Evolutionary conservation across 2,329 filamentous ascomycete genomes (phyloP).

Genomic region (Calonectria pseudoturangicola): DNA sequence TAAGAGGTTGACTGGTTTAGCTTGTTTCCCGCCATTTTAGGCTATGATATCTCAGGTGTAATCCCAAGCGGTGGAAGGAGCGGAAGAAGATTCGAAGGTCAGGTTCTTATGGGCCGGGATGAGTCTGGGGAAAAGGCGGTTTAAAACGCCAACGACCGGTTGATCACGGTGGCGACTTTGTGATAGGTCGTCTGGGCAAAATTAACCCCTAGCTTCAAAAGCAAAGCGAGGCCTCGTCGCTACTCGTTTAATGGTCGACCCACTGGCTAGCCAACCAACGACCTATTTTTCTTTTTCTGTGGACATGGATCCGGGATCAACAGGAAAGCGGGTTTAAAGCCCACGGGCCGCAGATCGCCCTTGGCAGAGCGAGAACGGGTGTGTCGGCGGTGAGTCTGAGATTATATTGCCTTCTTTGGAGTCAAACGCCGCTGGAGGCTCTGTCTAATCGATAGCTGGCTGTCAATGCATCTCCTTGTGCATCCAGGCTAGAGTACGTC

Average conservation of each 20-base stretch:
- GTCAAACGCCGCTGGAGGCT: neutral
- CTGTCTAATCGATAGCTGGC: neutral
- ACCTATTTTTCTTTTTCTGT: constrained; percentile 18
- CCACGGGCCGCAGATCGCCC: constrained; percentile 22
- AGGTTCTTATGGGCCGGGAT: neutral
- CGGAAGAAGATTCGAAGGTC: neutral
- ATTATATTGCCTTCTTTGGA: constrained; percentile 18
- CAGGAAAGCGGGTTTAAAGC: neutral
- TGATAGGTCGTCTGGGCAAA: constrained; percentile 12
- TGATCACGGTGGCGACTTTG: constrained; percentile 14
- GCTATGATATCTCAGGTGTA: neutral
- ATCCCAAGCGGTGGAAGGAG: neutral
- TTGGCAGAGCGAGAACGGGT: neutral
- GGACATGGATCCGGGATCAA: constrained; percentile 20
- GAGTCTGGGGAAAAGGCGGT: constrained; percentile 15
- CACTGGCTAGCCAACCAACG: constrained; percentile 9
- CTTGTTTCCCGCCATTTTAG: constrained; percentile 20
- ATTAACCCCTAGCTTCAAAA: constrained; percentile 24
- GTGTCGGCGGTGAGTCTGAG: constrained; percentile 16
- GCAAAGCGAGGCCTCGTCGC: constrained; percentile 22
- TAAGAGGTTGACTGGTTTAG: constrained; percentile 89
- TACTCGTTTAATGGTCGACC: constrained; percentile 16
- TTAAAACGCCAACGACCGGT: constrained; percentile 9
- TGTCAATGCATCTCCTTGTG: constrained; percentile 14
- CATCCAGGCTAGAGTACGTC: neutral